Evolutionary conservation across 208 protist genomes (phyloP).

Genomic region (Crithidia thermophila): DNA sequence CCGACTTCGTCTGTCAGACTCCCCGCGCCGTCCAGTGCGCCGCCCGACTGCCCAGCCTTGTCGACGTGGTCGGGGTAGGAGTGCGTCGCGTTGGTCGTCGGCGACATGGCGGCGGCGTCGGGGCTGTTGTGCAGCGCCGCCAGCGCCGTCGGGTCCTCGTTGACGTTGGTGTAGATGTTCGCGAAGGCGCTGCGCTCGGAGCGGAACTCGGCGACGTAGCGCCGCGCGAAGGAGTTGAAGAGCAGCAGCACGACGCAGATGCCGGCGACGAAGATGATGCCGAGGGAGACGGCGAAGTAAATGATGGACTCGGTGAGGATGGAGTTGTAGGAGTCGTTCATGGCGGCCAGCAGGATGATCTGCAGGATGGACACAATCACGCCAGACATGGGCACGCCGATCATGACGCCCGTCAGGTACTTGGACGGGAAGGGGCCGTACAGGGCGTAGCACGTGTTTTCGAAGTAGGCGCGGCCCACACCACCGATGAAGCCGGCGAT

Average conservation of each 20-base stretch:
- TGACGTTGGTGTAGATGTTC: constrained; percentile 33
- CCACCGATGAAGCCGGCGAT: constrained; percentile 46
- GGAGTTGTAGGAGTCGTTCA: constrained; percentile 45
- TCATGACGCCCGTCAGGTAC: constrained; percentile 59
- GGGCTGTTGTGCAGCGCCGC: constrained; percentile 1
- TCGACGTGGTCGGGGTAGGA: background rate
- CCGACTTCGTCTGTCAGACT: background rate
- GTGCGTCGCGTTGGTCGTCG: background rate
- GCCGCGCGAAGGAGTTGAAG: constrained; percentile 51
- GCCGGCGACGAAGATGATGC: constrained; percentile 44
- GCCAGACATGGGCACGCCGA: constrained; percentile 52
- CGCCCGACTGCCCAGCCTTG: background rate
- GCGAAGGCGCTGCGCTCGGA: constrained; percentile 28
- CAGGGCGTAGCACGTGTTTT: constrained; percentile 76
- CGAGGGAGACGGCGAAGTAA: constrained; percentile 63
- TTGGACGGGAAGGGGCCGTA: constrained; percentile 57
- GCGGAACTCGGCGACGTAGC: constrained; percentile 65
- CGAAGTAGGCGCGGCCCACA: constrained; percentile 60
- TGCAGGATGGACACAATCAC: constrained; percentile 54
- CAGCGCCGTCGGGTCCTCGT: constrained; percentile 5
- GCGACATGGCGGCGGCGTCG: background rate
- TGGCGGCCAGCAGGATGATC: constrained; percentile 66
- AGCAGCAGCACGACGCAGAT: constrained; percentile 36
- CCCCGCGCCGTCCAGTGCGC: background rate
- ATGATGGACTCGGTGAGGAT: constrained; percentile 53